Evolutionary conservation across 306 rosid species (phyloP).

Genomic region (Abrus pulchellus): DNA sequence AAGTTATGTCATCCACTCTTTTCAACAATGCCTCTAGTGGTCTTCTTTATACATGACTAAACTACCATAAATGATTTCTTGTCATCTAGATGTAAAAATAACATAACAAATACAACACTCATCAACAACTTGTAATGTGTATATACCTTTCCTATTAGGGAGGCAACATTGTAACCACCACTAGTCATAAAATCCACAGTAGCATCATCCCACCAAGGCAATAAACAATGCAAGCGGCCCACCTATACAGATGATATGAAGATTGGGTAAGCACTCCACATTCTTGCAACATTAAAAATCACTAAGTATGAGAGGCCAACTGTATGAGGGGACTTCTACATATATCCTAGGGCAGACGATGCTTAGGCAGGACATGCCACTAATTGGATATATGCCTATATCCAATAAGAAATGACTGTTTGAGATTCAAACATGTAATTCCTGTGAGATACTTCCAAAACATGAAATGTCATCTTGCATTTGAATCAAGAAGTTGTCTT

Average conservation of each 20-base stretch:
- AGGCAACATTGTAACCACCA: slow-evolving; percentile 78
- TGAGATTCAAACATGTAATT: slow-evolving; percentile 5
- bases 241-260: slow-evolving; percentile 57
- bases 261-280: slow-evolving; percentile 28
- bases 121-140: slow-evolving; percentile 22
- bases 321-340: slow-evolving; percentile 2
- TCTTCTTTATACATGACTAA: no score
- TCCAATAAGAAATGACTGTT: background rate
- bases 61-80: no score
- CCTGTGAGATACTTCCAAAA: background rate
- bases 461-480: background rate
- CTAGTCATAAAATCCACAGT: slow-evolving; percentile 83
- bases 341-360: slow-evolving; percentile 2
- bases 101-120: background rate
- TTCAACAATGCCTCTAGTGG: no score
- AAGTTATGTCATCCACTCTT: no score
- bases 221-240: slow-evolving; percentile 85
- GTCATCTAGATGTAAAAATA: no score
- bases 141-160: slow-evolving; percentile 72
- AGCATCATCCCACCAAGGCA: slow-evolving; percentile 95
- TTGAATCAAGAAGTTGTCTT: background rate
- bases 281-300: slow-evolving; percentile 37
- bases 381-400: background rate
- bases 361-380: background rate
- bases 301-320: slow-evolving; percentile 12